Percentiles rank a stretch among this genome's conserved stretches.
phyloP scores from a whole-genome alignment of 2,329 filamentous ascomycete genomes.

The Calonectria pseudoturangicola region DNA sequence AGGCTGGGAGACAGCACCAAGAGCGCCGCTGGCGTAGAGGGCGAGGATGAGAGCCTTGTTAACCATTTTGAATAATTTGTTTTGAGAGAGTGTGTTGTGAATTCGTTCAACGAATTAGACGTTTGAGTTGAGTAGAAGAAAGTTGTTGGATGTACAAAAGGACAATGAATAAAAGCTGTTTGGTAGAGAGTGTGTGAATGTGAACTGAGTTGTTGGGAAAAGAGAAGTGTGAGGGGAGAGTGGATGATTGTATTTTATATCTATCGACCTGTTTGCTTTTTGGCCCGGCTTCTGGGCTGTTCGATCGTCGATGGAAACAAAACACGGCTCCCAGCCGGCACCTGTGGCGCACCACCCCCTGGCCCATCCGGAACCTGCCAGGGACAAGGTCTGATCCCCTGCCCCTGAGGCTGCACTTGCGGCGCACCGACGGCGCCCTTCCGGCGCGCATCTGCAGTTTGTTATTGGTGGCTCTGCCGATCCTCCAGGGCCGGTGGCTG shows the following conservation, averaged over 20 bases:
- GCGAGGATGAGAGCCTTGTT: slow-evolving; percentile 52
- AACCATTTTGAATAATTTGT: slow-evolving; percentile 45
- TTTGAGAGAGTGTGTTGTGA: slow-evolving; percentile 33
- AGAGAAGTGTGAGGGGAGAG: neutral
- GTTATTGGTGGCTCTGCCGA: slow-evolving; percentile 30
- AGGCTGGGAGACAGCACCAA: slow-evolving; percentile 46
- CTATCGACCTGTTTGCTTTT: slow-evolving; percentile 7
- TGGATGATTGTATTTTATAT: slow-evolving; percentile 25
- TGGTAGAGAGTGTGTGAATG: slow-evolving; percentile 19
- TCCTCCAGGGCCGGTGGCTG: slow-evolving; percentile 29
- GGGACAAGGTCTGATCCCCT: slow-evolving; percentile 19
- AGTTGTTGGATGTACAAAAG: slow-evolving; percentile 12
- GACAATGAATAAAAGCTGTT: slow-evolving; percentile 19
- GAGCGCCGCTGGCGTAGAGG: slow-evolving; percentile 45
- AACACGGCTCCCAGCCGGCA: slow-evolving; percentile 16
- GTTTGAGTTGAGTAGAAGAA: slow-evolving; percentile 12
- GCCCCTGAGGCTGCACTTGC: slow-evolving; percentile 16
- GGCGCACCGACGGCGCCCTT: neutral
- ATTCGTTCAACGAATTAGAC: slow-evolving; percentile 31
- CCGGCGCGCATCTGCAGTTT: neutral
- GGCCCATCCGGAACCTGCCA: slow-evolving; percentile 16
- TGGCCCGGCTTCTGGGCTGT: slow-evolving; percentile 11
- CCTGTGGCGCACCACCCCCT: slow-evolving; percentile 6
- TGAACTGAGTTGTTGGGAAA: slow-evolving; percentile 3
- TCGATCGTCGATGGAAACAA: slow-evolving; percentile 16